Evolutionary conservation across 2,329 filamentous ascomycete genomes (phyloP).

Genomic region (Fusarium chuoi): DNA sequence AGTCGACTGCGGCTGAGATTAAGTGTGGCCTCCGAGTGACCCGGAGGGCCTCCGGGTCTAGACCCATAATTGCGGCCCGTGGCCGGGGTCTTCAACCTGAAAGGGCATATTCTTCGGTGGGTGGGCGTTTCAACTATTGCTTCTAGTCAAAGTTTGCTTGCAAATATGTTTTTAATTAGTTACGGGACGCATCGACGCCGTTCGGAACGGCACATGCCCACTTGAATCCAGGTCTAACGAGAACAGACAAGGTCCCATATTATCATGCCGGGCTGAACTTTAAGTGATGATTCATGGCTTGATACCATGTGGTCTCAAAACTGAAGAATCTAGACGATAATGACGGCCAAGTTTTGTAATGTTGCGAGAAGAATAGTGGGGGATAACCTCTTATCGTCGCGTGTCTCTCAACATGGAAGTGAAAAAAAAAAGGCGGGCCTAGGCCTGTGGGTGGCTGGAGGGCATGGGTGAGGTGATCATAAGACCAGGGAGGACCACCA

Average conservation of each 20-base stretch:
- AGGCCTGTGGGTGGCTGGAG: conserved; percentile 21
- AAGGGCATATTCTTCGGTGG: neutral
- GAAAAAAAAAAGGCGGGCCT: conserved; percentile 1
- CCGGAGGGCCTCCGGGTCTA: conserved; percentile 6
- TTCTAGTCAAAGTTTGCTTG: conserved; percentile 21
- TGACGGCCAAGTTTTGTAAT: conserved; percentile 10
- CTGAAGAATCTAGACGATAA: conserved; percentile 5
- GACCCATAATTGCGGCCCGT: conserved; percentile 35
- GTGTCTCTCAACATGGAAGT: neutral
- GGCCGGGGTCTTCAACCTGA: neutral
- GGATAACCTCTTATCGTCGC: conserved; percentile 10
- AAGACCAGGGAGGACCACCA: conserved; percentile 19
- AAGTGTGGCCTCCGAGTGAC: conserved; percentile 3
- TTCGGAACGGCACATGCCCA: conserved; percentile 36
- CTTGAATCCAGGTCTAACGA: neutral
- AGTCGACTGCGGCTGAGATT: conserved; percentile 3
- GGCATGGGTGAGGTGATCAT: conserved; percentile 26
- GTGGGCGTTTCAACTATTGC: conserved; percentile 4
- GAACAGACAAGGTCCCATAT: neutral
- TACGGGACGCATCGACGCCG: conserved; percentile 30
- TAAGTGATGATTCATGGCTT: conserved; percentile 28
- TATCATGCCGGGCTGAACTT: neutral
- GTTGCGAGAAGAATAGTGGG: neutral
- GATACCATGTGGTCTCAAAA: conserved; percentile 14
- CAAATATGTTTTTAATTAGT: neutral